Evolutionary conservation across 2,329 filamentous ascomycete species (phyloP), one percentile per base, ranked within the genome.

Genomic region (Exophiala lecanii-corni): DNA sequence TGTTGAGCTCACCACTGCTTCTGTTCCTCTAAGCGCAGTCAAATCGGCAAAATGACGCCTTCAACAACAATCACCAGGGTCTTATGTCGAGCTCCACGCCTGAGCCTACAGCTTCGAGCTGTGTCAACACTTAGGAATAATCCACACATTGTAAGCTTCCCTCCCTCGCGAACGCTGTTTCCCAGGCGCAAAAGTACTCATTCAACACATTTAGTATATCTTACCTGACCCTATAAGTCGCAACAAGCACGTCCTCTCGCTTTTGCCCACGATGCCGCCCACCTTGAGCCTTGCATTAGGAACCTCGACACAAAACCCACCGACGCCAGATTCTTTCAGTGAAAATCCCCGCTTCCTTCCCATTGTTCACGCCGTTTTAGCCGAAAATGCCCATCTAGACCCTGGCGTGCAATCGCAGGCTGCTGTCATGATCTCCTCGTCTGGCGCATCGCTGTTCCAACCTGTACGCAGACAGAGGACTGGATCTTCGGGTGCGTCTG

Each of bases 371-470:
- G 69, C 72, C 2, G 73, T 80, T 5, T 64, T 81, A 42, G 62
- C 68, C 19, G 61, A 73, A 25, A 62, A 80, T 57, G 78, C 77
- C 1, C 64, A 68, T 15, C 58, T 71, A 38, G 79, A 82, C 47
- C 76, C 76, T 0, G 68, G 71, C 15, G 72, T 79, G 9, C 66
- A 75, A 48, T 72, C 73, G 2, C 76, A 81, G 61, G 79, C 78
- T 3, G 68, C 74, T 28, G 74, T 77, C 40, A 81, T 79, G 66
- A 72, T 73, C 4, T 80, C 76, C 2, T 73, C 74, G 2, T 70
- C 75, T 3, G 78, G 78, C 16, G 28, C 49, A 9, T 20, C 58
- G 51, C 28, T 56, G 52, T 26, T 61, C 53, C 39, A 56, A 34
- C 48, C 50, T 59, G 56, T 55, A 3, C 63, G 65, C 20, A 65